Conservation (phyloP, 345 rosid species). For the Rhizophora apiculata region DNA sequence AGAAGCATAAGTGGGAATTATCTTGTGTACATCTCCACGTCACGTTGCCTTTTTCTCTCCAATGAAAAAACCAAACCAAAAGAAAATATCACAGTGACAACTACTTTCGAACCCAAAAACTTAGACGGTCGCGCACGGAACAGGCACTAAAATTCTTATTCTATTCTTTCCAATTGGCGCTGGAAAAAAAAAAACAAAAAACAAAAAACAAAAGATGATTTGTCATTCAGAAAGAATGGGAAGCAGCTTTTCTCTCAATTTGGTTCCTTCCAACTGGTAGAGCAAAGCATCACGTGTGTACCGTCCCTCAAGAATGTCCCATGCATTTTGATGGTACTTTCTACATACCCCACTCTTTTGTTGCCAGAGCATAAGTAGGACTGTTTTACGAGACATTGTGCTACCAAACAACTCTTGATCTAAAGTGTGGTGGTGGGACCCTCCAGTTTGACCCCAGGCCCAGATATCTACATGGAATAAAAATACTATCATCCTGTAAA, state of each 20-base stretch:
- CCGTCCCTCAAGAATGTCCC: not conserved
- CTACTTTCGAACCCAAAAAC: not conserved
- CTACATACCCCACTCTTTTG: not conserved
- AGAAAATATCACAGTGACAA: too few species aligned
- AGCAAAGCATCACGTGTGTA: not conserved
- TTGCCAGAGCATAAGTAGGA: not conserved
- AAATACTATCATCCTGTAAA: too few species aligned
- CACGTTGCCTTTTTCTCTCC: too few species aligned
- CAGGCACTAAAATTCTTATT: not conserved
- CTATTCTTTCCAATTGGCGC: not conserved
- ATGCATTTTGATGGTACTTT: not conserved
- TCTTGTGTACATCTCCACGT: too few species aligned
- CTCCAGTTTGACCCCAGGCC: not conserved
- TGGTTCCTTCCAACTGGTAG: conserved; percentile 11
- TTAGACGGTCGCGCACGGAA: not conserved
- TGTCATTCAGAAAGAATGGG: not conserved
- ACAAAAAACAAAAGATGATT: not conserved
- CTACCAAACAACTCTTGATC: not conserved
- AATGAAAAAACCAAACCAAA: too few species aligned
- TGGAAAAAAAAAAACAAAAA: too few species aligned
- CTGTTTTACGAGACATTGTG: conserved; percentile 10
- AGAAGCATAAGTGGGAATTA: too few species aligned
- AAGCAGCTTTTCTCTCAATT: conserved; percentile 6
- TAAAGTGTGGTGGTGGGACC: not conserved
- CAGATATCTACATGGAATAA: too few species aligned